Evolutionary conservation across 805 yeast genomes (phyloP).

Genomic region (Jamesozyma spencerorum): DNA sequence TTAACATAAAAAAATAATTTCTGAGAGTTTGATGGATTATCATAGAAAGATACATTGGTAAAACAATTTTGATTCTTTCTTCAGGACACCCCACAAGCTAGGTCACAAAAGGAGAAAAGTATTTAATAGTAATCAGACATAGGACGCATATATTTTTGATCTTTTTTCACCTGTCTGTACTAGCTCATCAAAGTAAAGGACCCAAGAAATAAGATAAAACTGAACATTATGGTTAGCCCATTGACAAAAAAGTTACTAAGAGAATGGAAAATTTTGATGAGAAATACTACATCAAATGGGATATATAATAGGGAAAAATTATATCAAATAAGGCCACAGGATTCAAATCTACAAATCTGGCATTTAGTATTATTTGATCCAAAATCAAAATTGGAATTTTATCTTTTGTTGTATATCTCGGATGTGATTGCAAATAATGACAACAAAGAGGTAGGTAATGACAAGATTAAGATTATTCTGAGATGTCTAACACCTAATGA

Average conservation of each 20-base stretch:
- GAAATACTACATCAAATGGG: slow-evolving; percentile 1
- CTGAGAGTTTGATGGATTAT: no score
- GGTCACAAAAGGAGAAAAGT: no score
- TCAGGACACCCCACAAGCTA: no score
- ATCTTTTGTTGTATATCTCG: slow-evolving; percentile 18
- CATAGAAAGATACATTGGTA: no score
- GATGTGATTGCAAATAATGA: slow-evolving; percentile 11
- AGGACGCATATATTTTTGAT: no score
- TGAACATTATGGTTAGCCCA: slow-evolving; percentile 10
- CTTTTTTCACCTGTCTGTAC: no score
- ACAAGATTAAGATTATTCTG: slow-evolving; percentile 15
- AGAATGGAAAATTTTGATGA: slow-evolving; percentile 26
- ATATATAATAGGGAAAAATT: slow-evolving; percentile 5
- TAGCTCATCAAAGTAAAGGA: no score
- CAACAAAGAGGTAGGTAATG: background rate
- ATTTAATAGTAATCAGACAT: no score
- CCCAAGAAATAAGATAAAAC: background rate
- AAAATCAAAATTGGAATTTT: slow-evolving; percentile 14
- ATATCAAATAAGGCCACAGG: slow-evolving; percentile 26
- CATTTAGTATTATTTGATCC: slow-evolving; percentile 22
- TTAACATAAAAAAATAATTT: no score
- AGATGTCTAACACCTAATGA: slow-evolving; percentile 26
- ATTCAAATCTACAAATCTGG: slow-evolving; percentile 28
- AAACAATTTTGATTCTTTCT: no score
- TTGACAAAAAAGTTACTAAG: slow-evolving; percentile 23